Base-by-base conservation (phyloP, 1,284 basidiomycete species). In the Limonomyces culmigenus region DNA sequence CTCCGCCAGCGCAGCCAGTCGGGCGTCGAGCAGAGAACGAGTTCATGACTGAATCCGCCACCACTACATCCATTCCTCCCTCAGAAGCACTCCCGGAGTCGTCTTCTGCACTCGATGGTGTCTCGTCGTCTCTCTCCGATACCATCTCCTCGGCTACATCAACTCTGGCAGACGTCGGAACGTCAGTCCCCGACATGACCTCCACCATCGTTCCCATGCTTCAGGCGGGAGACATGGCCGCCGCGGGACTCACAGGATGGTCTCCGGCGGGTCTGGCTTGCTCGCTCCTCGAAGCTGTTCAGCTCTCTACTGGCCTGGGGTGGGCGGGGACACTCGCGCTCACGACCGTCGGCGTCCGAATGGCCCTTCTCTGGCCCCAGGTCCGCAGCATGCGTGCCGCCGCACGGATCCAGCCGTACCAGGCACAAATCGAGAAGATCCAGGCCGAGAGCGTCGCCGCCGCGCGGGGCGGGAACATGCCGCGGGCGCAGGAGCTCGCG, bases 241-340 rank as follows among this genome's bases (percentile, higher is more conserved):
- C 76, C 10, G 62, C 89, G 29, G 89, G 85, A 3, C 62, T 92
- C 3, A 63, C 67, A 14, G 59, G 66, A 47, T 84, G 72, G 69
- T 70, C 62, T 3, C 56, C 56, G 17, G 42, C 50, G 2, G 56
- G 55, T 3, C 33, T 57, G 18, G 50, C 45, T 20, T 59, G 59
- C 27, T 63, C 65, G 47, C 48, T 62, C 6, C 63, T 91, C 40
- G 86, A 93, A 48, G 50, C 74, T 29, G 54, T 89, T 34, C 75
- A 89, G 44, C 74, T 81, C 38, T 57, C 65, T 30, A 77, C 78
- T 0, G 80, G 76, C 20, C 51, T 91, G 39, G 83, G 86, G 2
- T 91, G 87, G 86, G 86, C 87, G 64, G 76, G 71, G 53, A 79
- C 76, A 20, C 88, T 96, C 54, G 59, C 87, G 21, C 58, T 64